Percentiles rank a stretch among this genome's conserved stretches.
phyloP scores from a whole-genome alignment of 2,329 filamentous ascomycete species.

The Diaporthe australafricana region DNA sequence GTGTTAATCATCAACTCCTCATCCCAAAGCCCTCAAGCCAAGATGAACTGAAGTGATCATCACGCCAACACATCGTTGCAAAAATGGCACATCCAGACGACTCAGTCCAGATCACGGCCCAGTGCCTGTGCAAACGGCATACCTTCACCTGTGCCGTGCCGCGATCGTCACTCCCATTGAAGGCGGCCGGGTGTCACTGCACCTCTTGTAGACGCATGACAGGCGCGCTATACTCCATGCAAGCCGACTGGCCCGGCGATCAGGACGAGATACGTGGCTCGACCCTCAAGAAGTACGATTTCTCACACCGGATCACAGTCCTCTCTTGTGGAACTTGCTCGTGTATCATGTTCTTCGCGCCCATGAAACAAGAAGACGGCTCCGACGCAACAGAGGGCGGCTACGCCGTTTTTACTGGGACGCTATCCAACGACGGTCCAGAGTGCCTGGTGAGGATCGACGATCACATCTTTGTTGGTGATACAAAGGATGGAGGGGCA shows the following conservation, averaged over 20 bases:
- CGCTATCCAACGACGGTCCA: constrained; percentile 46
- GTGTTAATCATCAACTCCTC: neutral
- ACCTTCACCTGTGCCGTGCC: constrained; percentile 51
- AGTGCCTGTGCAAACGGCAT: constrained; percentile 59
- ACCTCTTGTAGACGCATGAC: constrained; percentile 59
- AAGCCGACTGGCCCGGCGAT: constrained; percentile 52
- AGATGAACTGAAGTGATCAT: neutral
- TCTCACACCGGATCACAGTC: constrained; percentile 47
- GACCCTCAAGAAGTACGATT: constrained; percentile 51
- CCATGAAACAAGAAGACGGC: constrained; percentile 14
- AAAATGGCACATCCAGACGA: constrained; percentile 10
- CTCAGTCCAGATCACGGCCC: constrained; percentile 47
- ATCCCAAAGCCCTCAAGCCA: neutral
- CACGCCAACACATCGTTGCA: neutral
- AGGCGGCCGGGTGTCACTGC: constrained; percentile 59
- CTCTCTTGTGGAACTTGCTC: constrained; percentile 59
- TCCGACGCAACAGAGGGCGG: constrained; percentile 26
- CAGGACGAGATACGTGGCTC: constrained; percentile 45
- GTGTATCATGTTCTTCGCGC: constrained; percentile 56
- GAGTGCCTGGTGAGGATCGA: constrained; percentile 47
- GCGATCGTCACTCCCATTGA: constrained; percentile 53
- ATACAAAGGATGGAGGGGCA: constrained; percentile 65
- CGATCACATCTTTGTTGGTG: constrained; percentile 58
- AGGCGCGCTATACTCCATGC: constrained; percentile 54
- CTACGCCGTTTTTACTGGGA: constrained; percentile 53